Conservation (phyloP, 208 protist species). For the Trypanosoma boissoni region DNA sequence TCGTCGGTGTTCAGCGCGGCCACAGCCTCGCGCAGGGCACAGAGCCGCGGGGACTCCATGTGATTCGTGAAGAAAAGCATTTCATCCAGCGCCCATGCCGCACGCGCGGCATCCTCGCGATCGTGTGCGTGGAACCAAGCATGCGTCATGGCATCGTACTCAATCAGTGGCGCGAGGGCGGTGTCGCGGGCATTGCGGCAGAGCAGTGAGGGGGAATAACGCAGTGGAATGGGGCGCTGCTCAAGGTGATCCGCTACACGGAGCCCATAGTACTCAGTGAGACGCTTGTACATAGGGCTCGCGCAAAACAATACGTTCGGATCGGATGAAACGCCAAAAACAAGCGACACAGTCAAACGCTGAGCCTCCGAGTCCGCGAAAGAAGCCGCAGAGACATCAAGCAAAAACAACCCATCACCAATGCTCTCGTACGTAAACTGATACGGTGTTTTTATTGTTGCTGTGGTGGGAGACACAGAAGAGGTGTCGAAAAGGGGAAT, state of each 20-base stretch:
- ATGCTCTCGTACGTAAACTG: conserved; percentile 8
- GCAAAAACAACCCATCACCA: conserved; percentile 6
- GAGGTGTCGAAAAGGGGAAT: conserved; percentile 1
- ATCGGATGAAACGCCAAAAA: conserved; percentile 15
- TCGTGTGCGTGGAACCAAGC: conserved; percentile 1
- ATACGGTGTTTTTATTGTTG: background rate
- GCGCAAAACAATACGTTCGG: background rate
- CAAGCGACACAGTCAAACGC: conserved; percentile 12
- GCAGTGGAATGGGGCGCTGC: no score
- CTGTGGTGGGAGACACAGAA: no score
- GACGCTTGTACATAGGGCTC: background rate
- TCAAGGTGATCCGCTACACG: conserved; percentile 17
- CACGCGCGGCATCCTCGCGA: background rate
- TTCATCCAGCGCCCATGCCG: background rate
- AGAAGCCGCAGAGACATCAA: conserved; percentile 11
- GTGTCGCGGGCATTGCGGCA: no score
- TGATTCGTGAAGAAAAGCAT: conserved; percentile 7
- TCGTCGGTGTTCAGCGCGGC: background rate
- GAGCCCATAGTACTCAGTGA: conserved; percentile 9
- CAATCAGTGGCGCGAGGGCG: background rate
- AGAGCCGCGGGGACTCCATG: conserved; percentile 11
- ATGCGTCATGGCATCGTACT: conserved; percentile 12
- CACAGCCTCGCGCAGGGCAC: conserved; percentile 16
- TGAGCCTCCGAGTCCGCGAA: background rate
- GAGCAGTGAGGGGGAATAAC: no score